Base-by-base conservation (phyloP, 805 yeast genomes). In the Debaryomyces prosopidis region DNA sequence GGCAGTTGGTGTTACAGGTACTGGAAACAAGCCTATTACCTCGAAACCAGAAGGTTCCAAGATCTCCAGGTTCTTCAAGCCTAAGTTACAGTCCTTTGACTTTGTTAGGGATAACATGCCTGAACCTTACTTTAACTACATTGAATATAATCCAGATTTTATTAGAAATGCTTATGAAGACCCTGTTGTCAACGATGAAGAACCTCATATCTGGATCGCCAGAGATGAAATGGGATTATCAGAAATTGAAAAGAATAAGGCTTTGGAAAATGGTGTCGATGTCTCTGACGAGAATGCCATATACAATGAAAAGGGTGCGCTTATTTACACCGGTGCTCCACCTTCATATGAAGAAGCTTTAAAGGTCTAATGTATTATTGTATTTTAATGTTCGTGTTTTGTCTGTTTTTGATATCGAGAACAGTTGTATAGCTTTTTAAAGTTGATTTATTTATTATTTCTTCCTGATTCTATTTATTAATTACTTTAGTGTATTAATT, bases 121-220 rank as follows among this genome's bases (percentile, higher is more conserved):
- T 31, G 60, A 55, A 18, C 42, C 57, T 17, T 71, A 64, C 48
- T 66, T 60, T 63, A 68, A 69, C 51, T 70, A 71, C 54, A 64
- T 71, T 45, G 71, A 66, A 49, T 73, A 73, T 52, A 64, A 69
- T 44, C 57, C 65, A 5, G 75, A 71, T 37, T 74, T 71, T 48
- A 56, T 72, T 28, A 62, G 63, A 46, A 58, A 62, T 41, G 73
- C 77, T 16, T 84, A 80, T 54, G 69, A 74, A 31, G 79, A 81
- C 55, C 88, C 89, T 18, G 77, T 79, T 34, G 76, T 81, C 32
- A 64, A 59, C n/a, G 83, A 73, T 27, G 75, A 67, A 6, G 81
- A 70, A 48, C 88, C 89, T 26, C 76, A 77, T 45, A 69, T 85
- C 40, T 87, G 95, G 95, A 69, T 86, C 49, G 81, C 86, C 36